Evolutionary conservation across 768 basidiomycete species (phyloP).

Genomic region (Trametes cinnabarina): DNA sequence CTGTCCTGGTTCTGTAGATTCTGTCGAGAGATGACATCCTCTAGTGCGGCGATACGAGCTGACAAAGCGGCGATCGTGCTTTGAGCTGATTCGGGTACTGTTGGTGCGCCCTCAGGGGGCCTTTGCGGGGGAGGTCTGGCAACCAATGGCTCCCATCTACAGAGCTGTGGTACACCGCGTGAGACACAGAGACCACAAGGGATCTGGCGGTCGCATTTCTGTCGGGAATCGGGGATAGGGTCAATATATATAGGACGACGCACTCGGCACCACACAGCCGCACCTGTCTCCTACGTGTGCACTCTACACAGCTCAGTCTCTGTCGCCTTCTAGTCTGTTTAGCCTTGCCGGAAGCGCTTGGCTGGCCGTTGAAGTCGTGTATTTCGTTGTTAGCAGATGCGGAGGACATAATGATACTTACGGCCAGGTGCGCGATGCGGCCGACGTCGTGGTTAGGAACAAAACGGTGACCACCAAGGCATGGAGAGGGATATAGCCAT

Average conservation of each 20-base stretch:
- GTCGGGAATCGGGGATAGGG: constrained; percentile 3
- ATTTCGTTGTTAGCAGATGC: background rate
- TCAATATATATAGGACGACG: background rate
- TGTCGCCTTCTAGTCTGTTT: constrained; percentile 52
- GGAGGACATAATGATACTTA: background rate
- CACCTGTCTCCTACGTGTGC: constrained; percentile 55
- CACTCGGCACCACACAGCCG: constrained; percentile 11
- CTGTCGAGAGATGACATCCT: constrained; percentile 19
- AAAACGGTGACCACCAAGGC: background rate
- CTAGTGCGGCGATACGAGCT: constrained; percentile 25
- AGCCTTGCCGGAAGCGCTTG: constrained; percentile 32
- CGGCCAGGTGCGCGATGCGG: background rate
- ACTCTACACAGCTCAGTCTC: constrained; percentile 54
- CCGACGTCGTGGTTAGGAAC: background rate
- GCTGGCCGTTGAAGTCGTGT: background rate
- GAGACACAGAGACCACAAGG: constrained; percentile 33
- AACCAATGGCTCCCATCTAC: constrained; percentile 32
- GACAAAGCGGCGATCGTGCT: constrained; percentile 24
- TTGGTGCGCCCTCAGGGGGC: constrained; percentile 21
- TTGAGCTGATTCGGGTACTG: background rate
- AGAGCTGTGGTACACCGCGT: constrained; percentile 30
- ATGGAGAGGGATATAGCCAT: background rate
- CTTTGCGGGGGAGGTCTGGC: constrained; percentile 28
- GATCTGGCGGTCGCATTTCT: constrained; percentile 48
- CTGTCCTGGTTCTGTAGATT: background rate